Conservation (phyloP, 106 monocot species). For the Dendrobium officinale region DNA sequence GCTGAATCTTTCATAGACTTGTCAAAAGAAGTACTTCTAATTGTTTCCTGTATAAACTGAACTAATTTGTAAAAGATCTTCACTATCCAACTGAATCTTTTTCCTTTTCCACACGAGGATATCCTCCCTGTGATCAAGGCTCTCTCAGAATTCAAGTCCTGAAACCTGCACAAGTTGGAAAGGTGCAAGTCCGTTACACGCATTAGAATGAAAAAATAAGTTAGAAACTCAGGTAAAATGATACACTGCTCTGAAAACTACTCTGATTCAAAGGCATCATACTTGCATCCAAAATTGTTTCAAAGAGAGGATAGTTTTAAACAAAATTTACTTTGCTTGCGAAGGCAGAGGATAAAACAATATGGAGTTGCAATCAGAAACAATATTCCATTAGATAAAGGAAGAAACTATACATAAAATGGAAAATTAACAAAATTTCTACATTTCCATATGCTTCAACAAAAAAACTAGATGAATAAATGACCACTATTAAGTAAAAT, state of each 20-base stretch:
- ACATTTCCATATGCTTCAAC: neutral
- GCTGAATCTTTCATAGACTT: slow-evolving; percentile 21
- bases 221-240: neutral
- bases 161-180: slow-evolving; percentile 21
- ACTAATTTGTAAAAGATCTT: slow-evolving; percentile 13
- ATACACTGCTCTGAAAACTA: neutral
- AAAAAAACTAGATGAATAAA: neutral
- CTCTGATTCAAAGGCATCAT: neutral
- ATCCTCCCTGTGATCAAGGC: slow-evolving; percentile 19
- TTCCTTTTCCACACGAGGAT: slow-evolving; percentile 16
- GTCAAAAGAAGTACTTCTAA: slow-evolving; percentile 18
- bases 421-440: neutral
- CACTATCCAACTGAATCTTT: slow-evolving; percentile 3
- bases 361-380: neutral
- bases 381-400: neutral
- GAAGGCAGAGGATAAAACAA: neutral
- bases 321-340: neutral
- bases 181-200: neutral
- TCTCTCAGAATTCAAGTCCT: slow-evolving; percentile 32
- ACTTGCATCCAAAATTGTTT: neutral
- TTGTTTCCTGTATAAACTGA: slow-evolving; percentile 17
- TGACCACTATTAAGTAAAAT: neutral
- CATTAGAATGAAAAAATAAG: neutral
- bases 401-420: neutral
- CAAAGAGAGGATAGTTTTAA: neutral